Base-by-base conservation (phyloP, 176 grass and related monocot genomes). In the Oryza australiensis region DNA sequence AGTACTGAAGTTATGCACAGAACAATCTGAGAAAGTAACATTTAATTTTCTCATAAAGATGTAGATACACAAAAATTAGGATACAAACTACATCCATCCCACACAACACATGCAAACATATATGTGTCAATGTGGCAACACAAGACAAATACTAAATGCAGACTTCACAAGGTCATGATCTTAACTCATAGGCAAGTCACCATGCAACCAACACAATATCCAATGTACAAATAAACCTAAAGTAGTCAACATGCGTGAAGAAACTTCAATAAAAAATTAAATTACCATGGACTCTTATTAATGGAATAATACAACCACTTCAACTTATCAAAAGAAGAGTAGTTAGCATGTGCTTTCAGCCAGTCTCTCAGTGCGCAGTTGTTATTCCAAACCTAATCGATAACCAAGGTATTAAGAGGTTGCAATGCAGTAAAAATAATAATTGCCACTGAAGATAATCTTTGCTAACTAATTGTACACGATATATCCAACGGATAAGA, bases 271-370 rank as follows among this genome's bases (percentile, higher is more conserved):
- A 51, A 4, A 80, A 83, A 87, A 65, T 32, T 32, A 73, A 72
- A 77, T 94, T 93, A 98, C 95, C 95, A 98, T 78, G 95, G 92
- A 76, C 92, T 91, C 78, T 94, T 98, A 75, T 98, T 98, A 84
- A 98, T 98, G 51, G 90, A 89, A 90, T 89, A 94, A 85, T 98
- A 98, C 16, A 78, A 34, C 92, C 92, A 98, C 83, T 98, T 98
- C 82, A 98, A 83, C 38, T 29, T 80, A 93, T 92, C 86, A 64
- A 94, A 72, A 28, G 79, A 67, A 82, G 95, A 98, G 59, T 78
- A 84, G 62, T 85, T 86, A 15, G 92, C 90, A 46, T 30, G 84
- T 74, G 82, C 78, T 87, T 93, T 98, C 35, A 94, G 72, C 92
- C 92, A 98, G 42, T 98, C 92, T 86, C 92, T 93, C 40, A 98